Conservation (phyloP, 2,329 filamentous ascomycete species). For the Botrytis aclada region DNA sequence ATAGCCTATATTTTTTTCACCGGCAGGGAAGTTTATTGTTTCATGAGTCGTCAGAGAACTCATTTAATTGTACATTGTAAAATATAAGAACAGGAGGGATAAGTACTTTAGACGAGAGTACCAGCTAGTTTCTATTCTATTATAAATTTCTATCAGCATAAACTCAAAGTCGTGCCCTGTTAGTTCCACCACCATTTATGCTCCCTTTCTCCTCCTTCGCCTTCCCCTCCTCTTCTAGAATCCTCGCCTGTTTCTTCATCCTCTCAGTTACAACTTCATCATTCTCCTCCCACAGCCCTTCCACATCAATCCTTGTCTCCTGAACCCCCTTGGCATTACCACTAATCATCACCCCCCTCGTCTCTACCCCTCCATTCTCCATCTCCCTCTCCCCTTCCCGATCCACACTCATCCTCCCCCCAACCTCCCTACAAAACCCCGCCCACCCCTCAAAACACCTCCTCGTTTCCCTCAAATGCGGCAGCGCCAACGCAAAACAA, state of each 20-base stretch:
- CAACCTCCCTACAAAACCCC: constrained; percentile 49
- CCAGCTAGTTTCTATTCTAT: neutral
- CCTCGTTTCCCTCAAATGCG: constrained; percentile 44
- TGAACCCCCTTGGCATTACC: constrained; percentile 52
- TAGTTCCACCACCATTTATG: constrained; percentile 30
- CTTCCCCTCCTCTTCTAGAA: constrained; percentile 20
- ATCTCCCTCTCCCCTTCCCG: neutral
- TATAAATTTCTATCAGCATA: neutral
- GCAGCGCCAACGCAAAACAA: constrained; percentile 61
- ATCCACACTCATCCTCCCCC: constrained; percentile 28
- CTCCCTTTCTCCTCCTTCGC: constrained; percentile 12
- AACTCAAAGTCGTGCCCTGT: constrained; percentile 38
- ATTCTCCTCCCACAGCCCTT: constrained; percentile 43
- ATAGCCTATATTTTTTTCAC: neutral
- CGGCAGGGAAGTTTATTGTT: neutral
- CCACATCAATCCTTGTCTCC: constrained; percentile 47
- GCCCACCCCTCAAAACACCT: constrained; percentile 56
- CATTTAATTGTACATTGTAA: neutral
- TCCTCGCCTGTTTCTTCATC: constrained; percentile 36
- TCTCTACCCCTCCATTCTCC: constrained; percentile 24
- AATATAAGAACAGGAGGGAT: too few species aligned
- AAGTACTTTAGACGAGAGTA: neutral
- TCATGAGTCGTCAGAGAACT: neutral
- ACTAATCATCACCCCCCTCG: constrained; percentile 46
- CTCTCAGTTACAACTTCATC: constrained; percentile 45